phyloP scores from a whole-genome alignment of 2,329 filamentous ascomycete species.

The Aspergillus oerlinghausenensis region DNA sequence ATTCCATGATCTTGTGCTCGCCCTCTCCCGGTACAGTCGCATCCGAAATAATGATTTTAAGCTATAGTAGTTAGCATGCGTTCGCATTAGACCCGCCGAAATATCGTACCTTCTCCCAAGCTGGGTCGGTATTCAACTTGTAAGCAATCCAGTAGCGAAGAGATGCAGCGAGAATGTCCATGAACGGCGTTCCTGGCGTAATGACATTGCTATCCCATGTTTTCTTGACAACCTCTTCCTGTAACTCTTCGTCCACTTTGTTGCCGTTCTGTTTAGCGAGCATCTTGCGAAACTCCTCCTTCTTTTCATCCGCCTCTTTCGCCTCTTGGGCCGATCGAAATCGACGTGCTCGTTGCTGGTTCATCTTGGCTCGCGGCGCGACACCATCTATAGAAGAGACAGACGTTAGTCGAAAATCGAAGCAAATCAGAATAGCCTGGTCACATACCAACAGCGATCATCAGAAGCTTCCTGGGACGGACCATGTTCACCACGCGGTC shows the following conservation, averaged over 20 bases:
- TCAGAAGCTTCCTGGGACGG: conserved; percentile 86
- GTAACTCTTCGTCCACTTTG: conserved; percentile 56
- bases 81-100: neutral
- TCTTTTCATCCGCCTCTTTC: conserved; percentile 87
- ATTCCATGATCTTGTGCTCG: conserved; percentile 99
- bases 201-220: conserved; percentile 89
- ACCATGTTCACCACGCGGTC: conserved; percentile 99
- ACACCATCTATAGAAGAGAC: conserved; percentile 67
- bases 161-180: conserved; percentile 88
- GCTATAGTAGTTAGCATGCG: conserved; percentile 34
- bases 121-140: conserved; percentile 94
- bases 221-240: conserved; percentile 66
- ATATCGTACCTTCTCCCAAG: conserved; percentile 68
- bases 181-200: conserved; percentile 95
- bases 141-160: conserved; percentile 96
- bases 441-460: conserved; percentile 82
- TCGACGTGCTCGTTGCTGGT: conserved; percentile 92
- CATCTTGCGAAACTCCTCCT: conserved; percentile 79
- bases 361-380: conserved; percentile 98
- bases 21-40: conserved; percentile 96
- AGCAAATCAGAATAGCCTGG: conserved; percentile 1
- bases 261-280: conserved; percentile 73
- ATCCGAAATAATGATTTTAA: conserved; percentile 98
- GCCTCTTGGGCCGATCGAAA: conserved; percentile 94
- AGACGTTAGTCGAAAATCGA: neutral